These are phyloP conservation scores for Camellia sinensis DNA, from an alignment of 148 eudicot species.

Conservation along the genomic window DNA sequence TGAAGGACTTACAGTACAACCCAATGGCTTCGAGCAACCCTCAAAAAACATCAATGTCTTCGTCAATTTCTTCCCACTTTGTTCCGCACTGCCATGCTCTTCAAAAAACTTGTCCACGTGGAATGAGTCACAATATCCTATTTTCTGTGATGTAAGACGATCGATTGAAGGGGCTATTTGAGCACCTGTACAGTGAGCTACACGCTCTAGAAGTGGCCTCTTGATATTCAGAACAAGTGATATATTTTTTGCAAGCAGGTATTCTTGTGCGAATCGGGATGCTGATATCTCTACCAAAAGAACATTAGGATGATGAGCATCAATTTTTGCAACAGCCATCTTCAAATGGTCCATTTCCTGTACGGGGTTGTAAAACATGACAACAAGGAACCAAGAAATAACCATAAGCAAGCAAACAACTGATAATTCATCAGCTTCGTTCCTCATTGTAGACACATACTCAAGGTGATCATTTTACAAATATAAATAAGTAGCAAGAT, in stretches of 20 bases:
- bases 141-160: slow-evolving; percentile 65
- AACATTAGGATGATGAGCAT: slow-evolving; percentile 70
- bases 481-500: neutral
- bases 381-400: slow-evolving; percentile 6
- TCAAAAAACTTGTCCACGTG: slow-evolving; percentile 76
- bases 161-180: slow-evolving; percentile 93
- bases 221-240: slow-evolving; percentile 88
- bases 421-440: too few relatives aligned
- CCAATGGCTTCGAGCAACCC: slow-evolving; percentile 96
- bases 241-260: slow-evolving; percentile 79
- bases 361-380: slow-evolving; percentile 12
- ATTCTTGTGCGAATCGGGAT: slow-evolving; percentile 90
- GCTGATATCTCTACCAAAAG: slow-evolving; percentile 97
- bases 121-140: slow-evolving; percentile 82
- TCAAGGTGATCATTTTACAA: neutral
- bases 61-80: slow-evolving; percentile 64
- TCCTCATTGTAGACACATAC: too few relatives aligned
- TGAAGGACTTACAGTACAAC: slow-evolving; percentile 76
- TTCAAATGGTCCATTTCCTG: slow-evolving; percentile 98
- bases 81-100: slow-evolving; percentile 84
- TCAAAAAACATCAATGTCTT: slow-evolving; percentile 97
- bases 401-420: neutral
- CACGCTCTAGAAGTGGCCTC: slow-evolving; percentile 88
- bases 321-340: slow-evolving; percentile 99
- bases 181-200: slow-evolving; percentile 95